A percentile compares a stretch with the other conserved stretches of the same genome.
Evolutionary conservation across 164 flowering plant genomes (phyloP).

Genomic region (Magnolia changhungtana): DNA sequence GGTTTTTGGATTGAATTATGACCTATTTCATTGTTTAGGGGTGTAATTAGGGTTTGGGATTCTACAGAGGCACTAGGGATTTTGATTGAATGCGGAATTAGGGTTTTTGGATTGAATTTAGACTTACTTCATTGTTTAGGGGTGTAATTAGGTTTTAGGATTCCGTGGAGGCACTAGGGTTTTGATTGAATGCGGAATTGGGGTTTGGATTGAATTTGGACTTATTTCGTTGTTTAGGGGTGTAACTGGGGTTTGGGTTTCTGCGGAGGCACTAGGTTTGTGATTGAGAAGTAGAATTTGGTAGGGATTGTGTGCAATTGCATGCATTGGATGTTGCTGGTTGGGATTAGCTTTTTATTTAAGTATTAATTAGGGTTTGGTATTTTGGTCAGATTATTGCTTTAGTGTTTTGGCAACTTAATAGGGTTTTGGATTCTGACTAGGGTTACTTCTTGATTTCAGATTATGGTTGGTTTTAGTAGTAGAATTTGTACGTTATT

Average conservation of each 20-base stretch:
- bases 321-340: background rate
- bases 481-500: too few species aligned
- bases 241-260: background rate
- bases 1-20: background rate
- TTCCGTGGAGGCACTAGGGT: background rate
- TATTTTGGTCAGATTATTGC: background rate
- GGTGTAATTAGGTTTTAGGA: background rate
- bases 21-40: background rate
- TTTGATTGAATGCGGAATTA: background rate
- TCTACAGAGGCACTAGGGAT: background rate
- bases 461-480: too few species aligned
- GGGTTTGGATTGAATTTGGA: background rate
- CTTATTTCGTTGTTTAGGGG: background rate
- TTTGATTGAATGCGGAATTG: background rate
- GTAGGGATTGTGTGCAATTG: background rate
- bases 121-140: background rate
- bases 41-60: background rate
- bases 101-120: background rate
- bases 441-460: too few species aligned
- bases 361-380: background rate
- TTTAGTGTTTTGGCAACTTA: background rate
- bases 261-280: background rate
- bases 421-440: background rate
- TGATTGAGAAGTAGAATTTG: background rate
- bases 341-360: too few species aligned